A percentile compares a stretch with the other conserved stretches of the same genome.
These are phyloP conservation scores for Hypomontagnella monticulosa DNA, from an alignment of 495 filamentous ascomycete species.

Conservation along the genomic window DNA sequence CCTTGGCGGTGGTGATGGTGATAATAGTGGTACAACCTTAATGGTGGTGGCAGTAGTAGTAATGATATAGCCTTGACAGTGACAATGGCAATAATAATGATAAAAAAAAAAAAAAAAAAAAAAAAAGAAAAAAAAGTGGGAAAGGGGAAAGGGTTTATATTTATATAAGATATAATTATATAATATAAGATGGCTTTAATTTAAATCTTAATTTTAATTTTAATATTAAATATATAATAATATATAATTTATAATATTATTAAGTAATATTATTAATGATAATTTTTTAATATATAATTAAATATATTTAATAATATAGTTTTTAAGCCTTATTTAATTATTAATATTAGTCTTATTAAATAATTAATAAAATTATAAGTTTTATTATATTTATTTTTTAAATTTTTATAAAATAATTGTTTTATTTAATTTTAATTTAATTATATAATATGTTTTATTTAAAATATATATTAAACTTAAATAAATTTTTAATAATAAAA, in stretches of 20 bases:
- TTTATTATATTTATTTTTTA: too few relatives aligned
- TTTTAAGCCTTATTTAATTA: too few relatives aligned
- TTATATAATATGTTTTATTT: background rate
- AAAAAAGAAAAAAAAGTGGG: background rate
- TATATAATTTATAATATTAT: background rate
- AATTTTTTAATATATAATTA: too few relatives aligned
- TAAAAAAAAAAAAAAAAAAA: background rate
- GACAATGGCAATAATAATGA: background rate
- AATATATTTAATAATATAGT: background rate
- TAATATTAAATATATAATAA: background rate
- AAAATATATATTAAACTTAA: background rate
- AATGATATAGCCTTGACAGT: too few relatives aligned
- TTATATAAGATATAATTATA: background rate
- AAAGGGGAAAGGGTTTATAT: background rate
- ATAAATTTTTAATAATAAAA: background rate
- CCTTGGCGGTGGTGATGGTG: background rate
- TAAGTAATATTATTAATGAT: background rate
- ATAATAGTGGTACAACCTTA: background rate
- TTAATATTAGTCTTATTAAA: too few relatives aligned
- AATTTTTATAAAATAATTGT: too few relatives aligned
- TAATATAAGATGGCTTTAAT: background rate
- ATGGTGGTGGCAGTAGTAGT: background rate
- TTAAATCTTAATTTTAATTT: background rate
- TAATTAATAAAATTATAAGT: too few relatives aligned
- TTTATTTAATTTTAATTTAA: too few relatives aligned